Percentiles rank a stretch among this genome's conserved stretches.
Evolutionary conservation across 768 basidiomycete species (phyloP).

Genomic region (Myochromella boudieri): DNA sequence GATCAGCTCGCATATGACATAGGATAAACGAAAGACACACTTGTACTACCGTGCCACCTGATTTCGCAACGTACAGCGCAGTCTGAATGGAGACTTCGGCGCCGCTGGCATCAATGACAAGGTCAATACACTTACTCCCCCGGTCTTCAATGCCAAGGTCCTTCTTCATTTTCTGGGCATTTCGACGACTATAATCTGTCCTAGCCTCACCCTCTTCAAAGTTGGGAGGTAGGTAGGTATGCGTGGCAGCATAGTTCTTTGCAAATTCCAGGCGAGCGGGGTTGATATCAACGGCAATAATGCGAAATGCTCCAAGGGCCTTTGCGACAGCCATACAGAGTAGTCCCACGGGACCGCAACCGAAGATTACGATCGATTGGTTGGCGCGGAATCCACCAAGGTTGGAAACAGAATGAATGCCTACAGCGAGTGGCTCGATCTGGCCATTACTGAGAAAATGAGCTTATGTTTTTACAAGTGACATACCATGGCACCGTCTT

Average conservation of each 20-base stretch:
- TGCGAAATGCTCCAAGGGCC: slow-evolving; percentile 81
- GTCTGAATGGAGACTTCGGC: slow-evolving; percentile 93
- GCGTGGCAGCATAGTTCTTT: slow-evolving; percentile 79
- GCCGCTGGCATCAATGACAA: slow-evolving; percentile 90
- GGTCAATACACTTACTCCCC: slow-evolving; percentile 72
- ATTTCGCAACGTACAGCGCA: slow-evolving; percentile 70
- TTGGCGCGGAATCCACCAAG: slow-evolving; percentile 71
- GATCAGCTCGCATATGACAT: not conserved
- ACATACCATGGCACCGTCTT: slow-evolving; percentile 91
- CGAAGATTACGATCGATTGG: slow-evolving; percentile 82
- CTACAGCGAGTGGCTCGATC: slow-evolving; percentile 96
- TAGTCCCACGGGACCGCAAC: slow-evolving; percentile 86
- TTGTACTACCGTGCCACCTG: slow-evolving; percentile 76
- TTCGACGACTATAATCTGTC: slow-evolving; percentile 70
- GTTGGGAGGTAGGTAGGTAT: slow-evolving; percentile 64
- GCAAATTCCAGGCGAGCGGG: slow-evolving; percentile 82
- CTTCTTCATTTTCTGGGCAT: slow-evolving; percentile 64
- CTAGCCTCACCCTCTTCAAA: slow-evolving; percentile 63
- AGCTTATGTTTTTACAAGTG: slow-evolving; percentile 1
- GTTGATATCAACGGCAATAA: slow-evolving; percentile 84
- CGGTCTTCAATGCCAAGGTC: slow-evolving; percentile 68
- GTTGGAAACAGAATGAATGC: slow-evolving; percentile 81
- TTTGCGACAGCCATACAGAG: slow-evolving; percentile 96
- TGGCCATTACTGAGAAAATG: slow-evolving; percentile 25
- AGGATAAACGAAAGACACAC: slow-evolving; percentile 26